phyloP scores from a whole-genome alignment of 305 asterid species.

The Solanum hybrid region DNA sequence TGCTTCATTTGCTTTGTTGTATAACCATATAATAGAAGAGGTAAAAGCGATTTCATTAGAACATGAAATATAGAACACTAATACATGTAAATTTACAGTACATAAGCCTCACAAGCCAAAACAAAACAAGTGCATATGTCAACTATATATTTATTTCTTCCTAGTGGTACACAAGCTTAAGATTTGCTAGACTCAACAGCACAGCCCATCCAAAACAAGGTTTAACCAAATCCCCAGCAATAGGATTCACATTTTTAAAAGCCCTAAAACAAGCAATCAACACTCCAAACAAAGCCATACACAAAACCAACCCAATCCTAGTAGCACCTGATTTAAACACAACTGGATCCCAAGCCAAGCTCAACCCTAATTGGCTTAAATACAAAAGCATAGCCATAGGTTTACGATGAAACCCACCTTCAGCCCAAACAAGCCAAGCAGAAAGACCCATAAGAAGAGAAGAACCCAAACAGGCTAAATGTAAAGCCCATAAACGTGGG shows the following conservation, averaged over 20 bases:
- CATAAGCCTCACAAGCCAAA: neutral
- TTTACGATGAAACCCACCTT: constrained; percentile 71
- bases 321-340: constrained; percentile 59
- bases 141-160: neutral
- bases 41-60: neutral
- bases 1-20: neutral
- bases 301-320: constrained; percentile 49
- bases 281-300: constrained; percentile 50
- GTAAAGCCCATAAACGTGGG: constrained; percentile 90
- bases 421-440: constrained; percentile 95
- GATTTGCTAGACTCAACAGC: constrained; percentile 41
- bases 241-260: constrained; percentile 53
- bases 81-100: neutral
- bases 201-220: constrained; percentile 64
- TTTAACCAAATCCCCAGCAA: constrained; percentile 72
- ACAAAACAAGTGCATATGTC: neutral
- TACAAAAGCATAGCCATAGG: constrained; percentile 52
- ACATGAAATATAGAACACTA: neutral
- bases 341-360: constrained; percentile 70
- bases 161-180: constrained; percentile 47
- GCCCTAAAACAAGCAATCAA: constrained; percentile 39
- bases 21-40: too few species aligned
- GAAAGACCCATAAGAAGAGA: constrained; percentile 62
- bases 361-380: constrained; percentile 37
- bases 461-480: constrained; percentile 37